Evolutionary conservation across 306 rosid species (phyloP).

Genomic region (Castanea crenata): DNA sequence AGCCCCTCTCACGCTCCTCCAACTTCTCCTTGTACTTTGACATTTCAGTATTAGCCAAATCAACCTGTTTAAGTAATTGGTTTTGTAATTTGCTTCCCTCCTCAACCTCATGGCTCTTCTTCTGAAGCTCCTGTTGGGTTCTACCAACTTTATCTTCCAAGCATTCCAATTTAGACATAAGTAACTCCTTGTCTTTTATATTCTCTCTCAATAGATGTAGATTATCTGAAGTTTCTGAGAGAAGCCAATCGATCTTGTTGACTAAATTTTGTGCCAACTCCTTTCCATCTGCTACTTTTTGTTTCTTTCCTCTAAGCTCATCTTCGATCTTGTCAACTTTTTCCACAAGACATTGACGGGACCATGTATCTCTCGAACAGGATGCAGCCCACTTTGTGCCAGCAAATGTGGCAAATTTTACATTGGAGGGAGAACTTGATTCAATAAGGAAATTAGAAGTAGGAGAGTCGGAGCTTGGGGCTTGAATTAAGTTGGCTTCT

Average conservation of each 20-base stretch:
- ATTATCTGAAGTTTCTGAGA: no score
- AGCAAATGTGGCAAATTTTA: constrained; percentile 39
- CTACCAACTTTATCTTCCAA: no score
- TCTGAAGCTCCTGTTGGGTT: no score
- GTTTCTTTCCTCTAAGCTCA: no score
- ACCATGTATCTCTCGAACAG: constrained; percentile 72
- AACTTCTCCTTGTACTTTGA: constrained; percentile 24
- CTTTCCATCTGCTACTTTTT: no score
- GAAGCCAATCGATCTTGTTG: no score
- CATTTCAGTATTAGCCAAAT: constrained; percentile 20
- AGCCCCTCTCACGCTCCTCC: constrained; percentile 27
- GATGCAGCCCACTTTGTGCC: constrained; percentile 67
- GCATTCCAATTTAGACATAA: no score
- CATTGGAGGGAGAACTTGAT: constrained; percentile 35
- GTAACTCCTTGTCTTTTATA: no score
- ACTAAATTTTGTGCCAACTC: no score
- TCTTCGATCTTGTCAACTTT: no score
- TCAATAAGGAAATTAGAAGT: constrained; percentile 27
- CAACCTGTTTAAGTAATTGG: constrained; percentile 11
- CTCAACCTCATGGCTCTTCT: no score
- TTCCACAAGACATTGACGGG: constrained; percentile 44
- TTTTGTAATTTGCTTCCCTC: constrained; percentile 24
- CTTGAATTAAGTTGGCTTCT: constrained; percentile 27
- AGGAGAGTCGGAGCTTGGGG: constrained; percentile 25
- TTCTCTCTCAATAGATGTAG: no score